Evolutionary conservation across 1,284 basidiomycete species (phyloP).

Genomic region (Sphaerobolus stellatus): DNA sequence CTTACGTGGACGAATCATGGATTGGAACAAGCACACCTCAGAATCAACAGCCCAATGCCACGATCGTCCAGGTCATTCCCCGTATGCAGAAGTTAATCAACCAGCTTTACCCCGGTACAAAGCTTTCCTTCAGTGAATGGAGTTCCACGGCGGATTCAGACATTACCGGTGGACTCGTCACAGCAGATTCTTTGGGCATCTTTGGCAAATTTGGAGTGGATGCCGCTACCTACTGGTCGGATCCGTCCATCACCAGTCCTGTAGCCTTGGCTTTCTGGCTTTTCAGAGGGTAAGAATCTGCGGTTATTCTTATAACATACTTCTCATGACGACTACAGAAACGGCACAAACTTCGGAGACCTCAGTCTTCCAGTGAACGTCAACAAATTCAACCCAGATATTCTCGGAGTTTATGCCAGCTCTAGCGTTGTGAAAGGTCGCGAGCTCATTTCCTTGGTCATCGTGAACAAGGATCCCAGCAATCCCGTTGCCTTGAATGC

Average conservation of each 20-base stretch:
- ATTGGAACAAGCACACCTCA: conserved; percentile 38
- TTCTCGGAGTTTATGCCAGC: conserved; percentile 45
- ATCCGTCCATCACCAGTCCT: conserved; percentile 42
- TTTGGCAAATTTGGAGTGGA: conserved; percentile 48
- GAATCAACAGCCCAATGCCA: conserved; percentile 47
- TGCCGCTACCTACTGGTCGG: conserved; percentile 50
- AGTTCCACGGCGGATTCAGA: conserved; percentile 43
- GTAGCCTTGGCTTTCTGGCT: conserved; percentile 52
- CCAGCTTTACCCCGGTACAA: conserved; percentile 49
- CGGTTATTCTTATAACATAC: conserved; percentile 1
- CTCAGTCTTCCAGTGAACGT: conserved; percentile 44
- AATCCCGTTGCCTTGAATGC: conserved; percentile 38
- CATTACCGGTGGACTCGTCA: conserved; percentile 49
- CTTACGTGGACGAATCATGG: conserved; percentile 55
- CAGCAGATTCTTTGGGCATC: conserved; percentile 47
- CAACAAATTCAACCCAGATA: conserved; percentile 37
- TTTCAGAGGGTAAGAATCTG: conserved; percentile 49
- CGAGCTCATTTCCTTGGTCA: conserved; percentile 42
- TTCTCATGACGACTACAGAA: conserved; percentile 33
- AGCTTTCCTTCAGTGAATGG: conserved; percentile 52
- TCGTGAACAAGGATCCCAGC: conserved; percentile 48
- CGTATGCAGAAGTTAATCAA: conserved; percentile 47
- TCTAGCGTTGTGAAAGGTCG: conserved; percentile 27
- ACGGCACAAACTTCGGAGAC: conserved; percentile 44
- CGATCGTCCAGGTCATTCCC: conserved; percentile 43